Evolutionary conservation across 305 asterid genomes (phyloP).

Genomic region (Solanum hybrid): DNA sequence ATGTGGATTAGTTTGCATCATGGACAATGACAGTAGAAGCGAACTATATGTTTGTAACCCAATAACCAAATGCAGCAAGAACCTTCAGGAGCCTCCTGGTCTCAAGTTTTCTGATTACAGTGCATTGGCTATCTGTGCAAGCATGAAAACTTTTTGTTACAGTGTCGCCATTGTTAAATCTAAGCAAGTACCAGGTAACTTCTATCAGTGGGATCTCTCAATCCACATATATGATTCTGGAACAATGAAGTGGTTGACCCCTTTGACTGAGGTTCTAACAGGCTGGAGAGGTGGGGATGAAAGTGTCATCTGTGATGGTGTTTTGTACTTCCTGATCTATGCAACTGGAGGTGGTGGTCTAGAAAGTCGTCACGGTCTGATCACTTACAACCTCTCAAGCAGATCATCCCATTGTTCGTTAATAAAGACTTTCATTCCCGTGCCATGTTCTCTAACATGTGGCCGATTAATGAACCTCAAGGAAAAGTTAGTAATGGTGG

Average conservation of each 20-base stretch:
- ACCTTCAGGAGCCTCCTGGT: conserved; percentile 50
- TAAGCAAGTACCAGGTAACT: conserved; percentile 69
- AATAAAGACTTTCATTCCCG: conserved; percentile 53
- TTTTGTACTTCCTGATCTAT: conserved; percentile 67
- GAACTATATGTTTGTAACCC: conserved; percentile 74
- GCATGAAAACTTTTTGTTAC: conserved; percentile 31
- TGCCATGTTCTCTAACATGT: conserved; percentile 70
- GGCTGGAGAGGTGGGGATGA: conserved; percentile 92
- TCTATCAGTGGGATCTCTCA: conserved; percentile 74
- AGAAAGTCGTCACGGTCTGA: conserved; percentile 58
- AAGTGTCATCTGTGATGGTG: conserved; percentile 68
- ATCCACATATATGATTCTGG: conserved; percentile 59
- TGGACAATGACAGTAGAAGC: conserved; percentile 74
- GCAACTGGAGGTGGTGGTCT: conserved; percentile 52
- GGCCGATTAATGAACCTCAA: conserved; percentile 81
- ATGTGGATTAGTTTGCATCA: conserved; percentile 69
- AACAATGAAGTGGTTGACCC: conserved; percentile 42
- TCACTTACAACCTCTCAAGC: conserved; percentile 40
- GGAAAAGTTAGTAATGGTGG: conserved; percentile 72
- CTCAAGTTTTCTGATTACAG: conserved; percentile 59
- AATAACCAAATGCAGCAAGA: conserved; percentile 36
- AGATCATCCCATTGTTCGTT: conserved; percentile 26
- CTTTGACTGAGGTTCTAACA: conserved; percentile 45
- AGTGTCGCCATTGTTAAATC: conserved; percentile 51
- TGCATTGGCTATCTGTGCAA: conserved; percentile 55